Conservation (phyloP, 345 rosid genomes). For the Toxicodendron radicans region DNA sequence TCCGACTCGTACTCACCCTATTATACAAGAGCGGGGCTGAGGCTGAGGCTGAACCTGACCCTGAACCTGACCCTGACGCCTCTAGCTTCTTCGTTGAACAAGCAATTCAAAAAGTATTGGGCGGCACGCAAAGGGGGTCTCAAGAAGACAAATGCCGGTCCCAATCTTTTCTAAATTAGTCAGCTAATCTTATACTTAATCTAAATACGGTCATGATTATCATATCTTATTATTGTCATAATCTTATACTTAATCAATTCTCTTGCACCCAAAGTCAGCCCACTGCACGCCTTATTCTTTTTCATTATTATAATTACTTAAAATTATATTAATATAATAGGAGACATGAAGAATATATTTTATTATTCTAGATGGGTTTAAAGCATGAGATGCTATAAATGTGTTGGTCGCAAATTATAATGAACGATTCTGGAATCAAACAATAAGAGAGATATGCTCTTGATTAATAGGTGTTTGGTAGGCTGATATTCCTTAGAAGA, state of each 20-base stretch:
- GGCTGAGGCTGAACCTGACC: too few relatives aligned
- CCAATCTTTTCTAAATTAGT: not conserved
- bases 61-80: too few relatives aligned
- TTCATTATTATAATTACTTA: too few relatives aligned
- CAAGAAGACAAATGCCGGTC: not conserved
- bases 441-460: too few relatives aligned
- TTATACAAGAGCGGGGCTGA: too few relatives aligned
- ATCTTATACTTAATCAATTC: too few relatives aligned
- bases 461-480: too few relatives aligned
- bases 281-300: not conserved
- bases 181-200: too few relatives aligned
- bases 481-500: too few relatives aligned
- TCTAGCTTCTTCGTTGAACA: too few relatives aligned
- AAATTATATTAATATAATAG: too few relatives aligned
- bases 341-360: not conserved
- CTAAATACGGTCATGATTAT: not conserved
- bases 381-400: not conserved
- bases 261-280: not conserved
- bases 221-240: not conserved
- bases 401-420: not conserved
- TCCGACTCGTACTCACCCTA: too few relatives aligned
- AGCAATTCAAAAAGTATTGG: constrained; percentile 2
- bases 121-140: constrained; percentile 21
- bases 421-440: not conserved
- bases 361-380: not conserved